Conservation (phyloP, 2,329 filamentous ascomycete species). For the Pseudocercospora eumusae region DNA sequence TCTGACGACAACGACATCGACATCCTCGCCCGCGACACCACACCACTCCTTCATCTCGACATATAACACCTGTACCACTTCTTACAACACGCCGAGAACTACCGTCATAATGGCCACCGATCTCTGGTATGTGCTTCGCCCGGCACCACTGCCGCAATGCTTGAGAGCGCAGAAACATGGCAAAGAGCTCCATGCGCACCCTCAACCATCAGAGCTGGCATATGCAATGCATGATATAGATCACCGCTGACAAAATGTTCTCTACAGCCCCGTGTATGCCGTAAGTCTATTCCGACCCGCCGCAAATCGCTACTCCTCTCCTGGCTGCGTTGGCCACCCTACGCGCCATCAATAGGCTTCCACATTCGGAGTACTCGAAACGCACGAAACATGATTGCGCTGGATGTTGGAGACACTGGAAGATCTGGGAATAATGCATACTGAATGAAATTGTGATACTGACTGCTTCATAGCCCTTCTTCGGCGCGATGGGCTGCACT, state of each 20-base stretch:
- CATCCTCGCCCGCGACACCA: conserved; percentile 6
- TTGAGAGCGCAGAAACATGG: conserved; percentile 22
- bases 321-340: conserved; percentile 17
- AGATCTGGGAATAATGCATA: not conserved
- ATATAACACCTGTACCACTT: conserved; percentile 10
- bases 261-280: conserved; percentile 88
- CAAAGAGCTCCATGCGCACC: conserved; percentile 14
- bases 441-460: conserved; percentile 13
- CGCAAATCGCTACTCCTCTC: conserved; percentile 19
- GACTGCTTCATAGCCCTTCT: conserved; percentile 68
- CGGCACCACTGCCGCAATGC: conserved; percentile 32
- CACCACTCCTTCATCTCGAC: conserved; percentile 9
- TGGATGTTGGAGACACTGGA: not conserved
- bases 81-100: conserved; percentile 3
- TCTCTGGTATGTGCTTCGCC: conserved; percentile 63
- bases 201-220: conserved; percentile 8
- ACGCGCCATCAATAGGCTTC: conserved; percentile 7
- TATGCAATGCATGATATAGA: not conserved
- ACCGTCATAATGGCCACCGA: conserved; percentile 70
- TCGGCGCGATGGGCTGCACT: conserved; percentile 95
- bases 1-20: conserved; percentile 4
- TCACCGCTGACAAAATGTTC: conserved; percentile 30
- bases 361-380: not conserved
- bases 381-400: not conserved
- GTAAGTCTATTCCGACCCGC: conserved; percentile 65